Conservation (phyloP, 2,329 filamentous ascomycete genomes). For the Xylaria arbuscula region DNA sequence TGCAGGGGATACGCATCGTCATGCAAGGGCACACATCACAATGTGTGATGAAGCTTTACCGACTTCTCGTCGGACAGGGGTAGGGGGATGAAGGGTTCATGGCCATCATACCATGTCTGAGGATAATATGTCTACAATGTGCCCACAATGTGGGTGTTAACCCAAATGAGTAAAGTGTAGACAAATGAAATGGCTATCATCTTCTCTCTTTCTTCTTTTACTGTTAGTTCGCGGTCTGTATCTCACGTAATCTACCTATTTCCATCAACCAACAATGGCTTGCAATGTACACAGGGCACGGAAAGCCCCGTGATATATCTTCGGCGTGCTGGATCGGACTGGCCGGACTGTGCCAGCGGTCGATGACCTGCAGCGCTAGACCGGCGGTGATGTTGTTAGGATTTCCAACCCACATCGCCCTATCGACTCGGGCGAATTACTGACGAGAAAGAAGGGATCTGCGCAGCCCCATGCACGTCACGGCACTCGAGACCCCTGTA, state of each 20-base stretch:
- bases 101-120: not conserved
- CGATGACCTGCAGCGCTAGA: not conserved
- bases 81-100: not conserved
- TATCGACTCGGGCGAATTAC: slow-evolving; percentile 9
- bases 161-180: not conserved
- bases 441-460: slow-evolving; percentile 23
- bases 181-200: slow-evolving; percentile 1
- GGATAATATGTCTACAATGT: not conserved
- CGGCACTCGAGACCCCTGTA: slow-evolving; percentile 27
- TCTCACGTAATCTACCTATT: too few relatives aligned
- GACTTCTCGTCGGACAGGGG: not conserved
- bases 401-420: not conserved
- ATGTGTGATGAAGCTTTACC: too few relatives aligned
- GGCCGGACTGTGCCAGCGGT: not conserved
- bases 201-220: not conserved
- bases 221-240: too few relatives aligned
- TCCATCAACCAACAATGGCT: not conserved
- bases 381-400: slow-evolving; percentile 21
- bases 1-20: not conserved
- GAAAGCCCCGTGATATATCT: not conserved
- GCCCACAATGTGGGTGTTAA: not conserved
- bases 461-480: slow-evolving; percentile 27
- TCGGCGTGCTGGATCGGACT: not conserved
- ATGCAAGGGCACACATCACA: not conserved
- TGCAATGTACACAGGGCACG: slow-evolving; percentile 1